Conservation (phyloP, 2,329 filamentous ascomycete species). For the Neocatenulostroma microsporum region DNA sequence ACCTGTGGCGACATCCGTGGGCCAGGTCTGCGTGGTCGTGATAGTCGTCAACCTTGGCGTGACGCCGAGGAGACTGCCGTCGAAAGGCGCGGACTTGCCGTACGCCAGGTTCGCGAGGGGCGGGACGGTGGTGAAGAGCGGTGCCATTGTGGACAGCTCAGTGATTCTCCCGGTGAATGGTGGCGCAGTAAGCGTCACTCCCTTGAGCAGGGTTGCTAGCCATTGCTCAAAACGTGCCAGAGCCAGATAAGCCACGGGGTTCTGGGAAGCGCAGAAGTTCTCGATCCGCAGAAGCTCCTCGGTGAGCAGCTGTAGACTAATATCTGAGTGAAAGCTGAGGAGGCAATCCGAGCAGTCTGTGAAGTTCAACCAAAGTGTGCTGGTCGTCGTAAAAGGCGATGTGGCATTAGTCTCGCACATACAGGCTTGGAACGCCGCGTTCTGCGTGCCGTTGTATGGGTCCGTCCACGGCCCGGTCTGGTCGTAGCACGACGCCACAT, state of each 20-base stretch:
- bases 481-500: constrained; percentile 6
- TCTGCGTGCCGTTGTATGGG: constrained; percentile 7
- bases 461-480: constrained; percentile 5
- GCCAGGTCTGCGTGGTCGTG: background rate
- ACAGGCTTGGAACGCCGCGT: constrained; percentile 7
- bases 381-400: background rate
- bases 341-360: constrained; percentile 8
- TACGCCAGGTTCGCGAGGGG: constrained; percentile 11
- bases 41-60: constrained; percentile 6
- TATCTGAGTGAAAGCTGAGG: background rate
- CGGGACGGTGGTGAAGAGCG: constrained; percentile 7
- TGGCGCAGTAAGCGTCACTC: background rate
- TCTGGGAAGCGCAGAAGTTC: constrained; percentile 9
- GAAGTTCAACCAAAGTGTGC: constrained; percentile 9
- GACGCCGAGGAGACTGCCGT: constrained; percentile 5
- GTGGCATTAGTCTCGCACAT: constrained; percentile 3
- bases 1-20: background rate
- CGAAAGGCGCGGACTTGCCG: constrained; percentile 3
- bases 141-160: background rate
- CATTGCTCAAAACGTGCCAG: constrained; percentile 1
- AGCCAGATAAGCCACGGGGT: constrained; percentile 6
- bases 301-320: background rate
- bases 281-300: constrained; percentile 6
- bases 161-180: constrained; percentile 6
- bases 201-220: background rate